These are phyloP conservation scores for Rhodomyrtus psidioides DNA, from an alignment of 441 rosid species.

Conservation along the genomic window DNA sequence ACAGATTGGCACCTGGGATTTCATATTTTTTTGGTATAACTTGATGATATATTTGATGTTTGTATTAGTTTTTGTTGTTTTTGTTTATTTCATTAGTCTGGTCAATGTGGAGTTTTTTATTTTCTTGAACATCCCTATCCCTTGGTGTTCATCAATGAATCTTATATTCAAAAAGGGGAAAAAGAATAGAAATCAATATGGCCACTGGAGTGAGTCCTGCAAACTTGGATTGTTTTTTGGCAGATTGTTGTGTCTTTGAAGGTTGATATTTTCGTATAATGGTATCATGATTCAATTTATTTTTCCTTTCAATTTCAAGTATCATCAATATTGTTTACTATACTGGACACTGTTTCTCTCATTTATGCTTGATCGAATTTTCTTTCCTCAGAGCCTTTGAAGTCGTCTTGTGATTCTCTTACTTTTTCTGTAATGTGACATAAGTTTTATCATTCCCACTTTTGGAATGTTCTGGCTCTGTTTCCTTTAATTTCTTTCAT, in stretches of 20 bases:
- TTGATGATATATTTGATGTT: neutral
- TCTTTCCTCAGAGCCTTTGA: neutral
- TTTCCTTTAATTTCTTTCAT: conserved; percentile 9
- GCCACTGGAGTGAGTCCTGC: neutral
- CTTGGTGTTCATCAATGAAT: neutral
- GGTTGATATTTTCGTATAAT: neutral
- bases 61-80: neutral
- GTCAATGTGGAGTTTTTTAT: neutral
- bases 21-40: conserved; percentile 74
- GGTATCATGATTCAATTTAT: neutral
- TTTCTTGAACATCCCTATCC: neutral
- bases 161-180: neutral
- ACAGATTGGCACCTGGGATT: conserved; percentile 97
- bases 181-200: neutral
- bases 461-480: neutral
- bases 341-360: neutral
- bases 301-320: neutral
- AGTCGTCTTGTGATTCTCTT: neutral
- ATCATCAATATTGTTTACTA: neutral
- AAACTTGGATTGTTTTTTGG: neutral
- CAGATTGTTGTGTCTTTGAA: neutral
- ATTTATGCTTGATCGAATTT: neutral
- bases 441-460: neutral
- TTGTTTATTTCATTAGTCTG: neutral
- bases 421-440: neutral